Percentiles rank a stretch among this genome's conserved stretches.
These are phyloP conservation scores for Yarrowia osloensis DNA, from an alignment of 805 yeast species.

Conservation along the genomic window DNA sequence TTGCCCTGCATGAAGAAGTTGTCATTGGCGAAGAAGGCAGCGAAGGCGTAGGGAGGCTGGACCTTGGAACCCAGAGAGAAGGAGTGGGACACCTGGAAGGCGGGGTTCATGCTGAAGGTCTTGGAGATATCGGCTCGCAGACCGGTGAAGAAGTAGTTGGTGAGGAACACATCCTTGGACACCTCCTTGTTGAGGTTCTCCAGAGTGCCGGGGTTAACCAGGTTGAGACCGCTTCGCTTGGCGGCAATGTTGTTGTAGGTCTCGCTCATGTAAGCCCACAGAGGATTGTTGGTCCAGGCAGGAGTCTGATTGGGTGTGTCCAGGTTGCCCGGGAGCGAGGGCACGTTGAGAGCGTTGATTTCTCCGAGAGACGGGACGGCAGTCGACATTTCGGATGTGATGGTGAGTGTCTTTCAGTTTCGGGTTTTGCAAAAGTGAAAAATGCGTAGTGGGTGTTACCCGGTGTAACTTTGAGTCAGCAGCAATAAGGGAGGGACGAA, in stretches of 20 bases:
- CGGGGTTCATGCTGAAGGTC: slow-evolving; percentile 87
- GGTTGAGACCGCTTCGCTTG: slow-evolving; percentile 79
- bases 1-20: slow-evolving; percentile 86
- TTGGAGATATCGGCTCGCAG: slow-evolving; percentile 94
- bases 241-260: slow-evolving; percentile 69
- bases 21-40: slow-evolving; percentile 87
- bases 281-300: slow-evolving; percentile 78
- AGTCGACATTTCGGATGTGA: slow-evolving; percentile 30
- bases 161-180: slow-evolving; percentile 85
- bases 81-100: slow-evolving; percentile 95
- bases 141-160: slow-evolving; percentile 90
- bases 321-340: slow-evolving; percentile 32
- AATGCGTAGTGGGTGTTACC: slow-evolving; percentile 16
- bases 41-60: slow-evolving; percentile 87
- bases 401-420: slow-evolving; percentile 12
- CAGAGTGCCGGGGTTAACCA: slow-evolving; percentile 90
- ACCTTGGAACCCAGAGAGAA: slow-evolving; percentile 83
- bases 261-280: slow-evolving; percentile 74
- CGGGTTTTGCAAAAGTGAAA: slow-evolving; percentile 25
- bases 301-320: slow-evolving; percentile 32
- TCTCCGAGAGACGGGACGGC: slow-evolving; percentile 38
- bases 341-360: slow-evolving; percentile 35
- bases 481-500: slow-evolving; percentile 2
- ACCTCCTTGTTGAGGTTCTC: slow-evolving; percentile 94
- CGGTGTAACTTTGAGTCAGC: slow-evolving; percentile 25